A percentile compares a stretch with the other conserved stretches of the same genome.
Conservation (phyloP, 768 basidiomycete species). For the Pholiota conissans region DNA sequence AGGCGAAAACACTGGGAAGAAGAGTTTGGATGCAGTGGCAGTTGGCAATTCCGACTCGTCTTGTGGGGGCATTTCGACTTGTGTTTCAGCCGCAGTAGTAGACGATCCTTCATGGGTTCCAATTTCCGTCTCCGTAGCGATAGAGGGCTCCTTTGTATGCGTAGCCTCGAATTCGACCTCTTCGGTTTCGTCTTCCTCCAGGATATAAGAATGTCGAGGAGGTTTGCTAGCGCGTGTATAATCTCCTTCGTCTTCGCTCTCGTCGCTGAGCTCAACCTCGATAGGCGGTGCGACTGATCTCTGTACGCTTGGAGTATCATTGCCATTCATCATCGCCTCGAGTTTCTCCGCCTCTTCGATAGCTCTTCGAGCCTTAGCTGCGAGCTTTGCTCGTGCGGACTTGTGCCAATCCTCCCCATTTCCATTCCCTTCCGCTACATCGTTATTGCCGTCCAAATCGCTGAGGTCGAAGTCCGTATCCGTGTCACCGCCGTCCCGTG, state of each 20-base stretch:
- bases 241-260: conserved; percentile 25
- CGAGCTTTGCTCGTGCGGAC: conserved; percentile 62
- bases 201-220: conserved; percentile 58
- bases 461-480: conserved; percentile 52
- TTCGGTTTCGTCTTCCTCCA: conserved; percentile 70
- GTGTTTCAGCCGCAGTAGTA: conserved; percentile 10
- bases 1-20: conserved; percentile 22
- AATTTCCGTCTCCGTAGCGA: conserved; percentile 10
- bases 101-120: conserved; percentile 9
- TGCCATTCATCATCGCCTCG: conserved; percentile 22
- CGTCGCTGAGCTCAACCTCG: conserved; percentile 28
- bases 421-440: conserved; percentile 30
- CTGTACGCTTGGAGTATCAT: conserved; percentile 8
- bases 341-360: conserved; percentile 47
- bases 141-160: conserved; percentile 14
- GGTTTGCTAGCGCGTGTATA: conserved; percentile 37
- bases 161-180: conserved; percentile 28
- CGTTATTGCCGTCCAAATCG: conserved; percentile 46
- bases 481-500: conserved; percentile 56
- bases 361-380: conserved; percentile 65
- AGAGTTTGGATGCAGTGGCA: conserved; percentile 55
- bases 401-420: conserved; percentile 62
- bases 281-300: conserved; percentile 24
- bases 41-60: conserved; percentile 33
- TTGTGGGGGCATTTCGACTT: conserved; percentile 25